Conservation (phyloP, 2,329 filamentous ascomycete species). For the Microdochium trichocladiopsis region DNA sequence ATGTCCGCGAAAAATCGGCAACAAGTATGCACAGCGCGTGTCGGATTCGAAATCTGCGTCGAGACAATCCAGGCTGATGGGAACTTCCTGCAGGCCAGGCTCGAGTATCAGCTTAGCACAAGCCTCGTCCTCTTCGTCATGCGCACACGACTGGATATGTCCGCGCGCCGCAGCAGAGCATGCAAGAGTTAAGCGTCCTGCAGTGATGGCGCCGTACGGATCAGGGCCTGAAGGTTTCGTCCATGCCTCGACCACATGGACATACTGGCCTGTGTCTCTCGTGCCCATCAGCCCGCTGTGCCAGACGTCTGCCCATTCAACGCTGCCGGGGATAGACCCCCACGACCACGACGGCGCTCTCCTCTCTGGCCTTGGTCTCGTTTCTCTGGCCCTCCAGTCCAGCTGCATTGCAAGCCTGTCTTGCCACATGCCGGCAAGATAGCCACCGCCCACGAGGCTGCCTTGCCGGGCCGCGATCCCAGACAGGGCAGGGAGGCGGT, state of each 20-base stretch:
- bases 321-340: slow-evolving; percentile 3
- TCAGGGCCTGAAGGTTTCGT: not conserved
- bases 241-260: not conserved
- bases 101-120: too few species aligned
- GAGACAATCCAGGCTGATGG: too few species aligned
- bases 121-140: too few species aligned
- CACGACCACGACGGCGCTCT: slow-evolving; percentile 7
- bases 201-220: not conserved
- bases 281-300: not conserved
- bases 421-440: slow-evolving; percentile 7
- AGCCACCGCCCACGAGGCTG: not conserved
- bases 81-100: too few species aligned
- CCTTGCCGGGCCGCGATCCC: slow-evolving; percentile 4
- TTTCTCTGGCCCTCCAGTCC: slow-evolving; percentile 1
- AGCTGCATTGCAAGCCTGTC: slow-evolving; percentile 2
- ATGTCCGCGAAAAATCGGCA: too few species aligned
- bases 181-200: not conserved
- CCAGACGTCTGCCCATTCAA: not conserved
- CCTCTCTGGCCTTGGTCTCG: not conserved
- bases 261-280: not conserved
- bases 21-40: too few species aligned
- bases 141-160: too few species aligned
- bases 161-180: too few species aligned
- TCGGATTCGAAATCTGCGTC: too few species aligned
- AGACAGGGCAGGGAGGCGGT: slow-evolving; percentile 4